phyloP scores from a whole-genome alignment of 805 yeast species.

The Starmerella geochares region DNA sequence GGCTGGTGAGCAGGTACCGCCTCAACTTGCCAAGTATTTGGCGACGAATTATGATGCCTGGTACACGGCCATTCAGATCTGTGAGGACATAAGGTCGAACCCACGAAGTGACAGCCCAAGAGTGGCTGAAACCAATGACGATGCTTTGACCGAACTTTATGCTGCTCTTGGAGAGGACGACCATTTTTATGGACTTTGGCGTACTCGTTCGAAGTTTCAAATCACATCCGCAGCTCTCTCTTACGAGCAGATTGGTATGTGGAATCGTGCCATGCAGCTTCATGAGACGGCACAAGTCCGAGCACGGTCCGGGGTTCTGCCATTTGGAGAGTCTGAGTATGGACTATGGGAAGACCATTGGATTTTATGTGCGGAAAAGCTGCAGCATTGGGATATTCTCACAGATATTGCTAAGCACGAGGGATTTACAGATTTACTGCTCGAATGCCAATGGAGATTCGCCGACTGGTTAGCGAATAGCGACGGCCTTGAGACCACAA shows the following conservation, averaged over 20 bases:
- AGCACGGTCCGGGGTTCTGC: conserved; percentile 88
- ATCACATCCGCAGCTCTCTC: conserved; percentile 90
- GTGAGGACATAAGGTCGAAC: conserved; percentile 57
- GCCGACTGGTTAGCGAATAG: conserved; percentile 96
- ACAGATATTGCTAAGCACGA: conserved; percentile 96
- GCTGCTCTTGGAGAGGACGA: conserved; percentile 86
- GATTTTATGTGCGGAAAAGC: conserved; percentile 92
- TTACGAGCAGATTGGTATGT: conserved; percentile 86
- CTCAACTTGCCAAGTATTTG: conserved; percentile 80
- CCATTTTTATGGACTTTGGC: conserved; percentile 96
- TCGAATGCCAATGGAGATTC: conserved; percentile 99
- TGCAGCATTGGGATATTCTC: conserved; percentile 95
- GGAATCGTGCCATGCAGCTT: conserved; percentile 87
- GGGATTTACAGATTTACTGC: conserved; percentile 83
- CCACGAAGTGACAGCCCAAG: conserved; percentile 59
- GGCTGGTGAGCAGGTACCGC: conserved; percentile 71
- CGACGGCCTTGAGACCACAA: conserved; percentile 88
- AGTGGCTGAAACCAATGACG: conserved; percentile 75
- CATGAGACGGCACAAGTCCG: conserved; percentile 95
- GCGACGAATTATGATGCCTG: conserved; percentile 83
- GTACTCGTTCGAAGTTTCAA: conserved; percentile 86
- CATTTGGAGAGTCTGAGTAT: conserved; percentile 91
- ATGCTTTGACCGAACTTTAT: conserved; percentile 82
- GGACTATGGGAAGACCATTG: conserved; percentile 98
- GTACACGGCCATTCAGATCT: conserved; percentile 76